Evolutionary conservation across 352 stramenopile genomes (phyloP), one percentile per base, ranked within the genome.

Genomic region (Pythium sukuiense): DNA sequence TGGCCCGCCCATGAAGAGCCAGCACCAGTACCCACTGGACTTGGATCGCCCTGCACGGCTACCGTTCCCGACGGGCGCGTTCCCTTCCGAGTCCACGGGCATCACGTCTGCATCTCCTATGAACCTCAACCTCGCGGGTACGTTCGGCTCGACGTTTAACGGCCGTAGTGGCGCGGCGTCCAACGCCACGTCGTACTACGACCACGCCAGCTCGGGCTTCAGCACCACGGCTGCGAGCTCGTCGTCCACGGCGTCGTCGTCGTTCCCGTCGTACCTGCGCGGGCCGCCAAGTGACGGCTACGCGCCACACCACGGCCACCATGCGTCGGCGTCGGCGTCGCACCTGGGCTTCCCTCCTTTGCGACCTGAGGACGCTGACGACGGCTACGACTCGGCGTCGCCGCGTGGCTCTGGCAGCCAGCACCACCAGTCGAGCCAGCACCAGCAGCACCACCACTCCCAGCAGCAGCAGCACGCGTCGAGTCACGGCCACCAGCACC

Each of bases 11-110:
- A 20, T 56, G 16, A 59, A 66, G 52, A 54, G 24, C 60, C 49
- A 67, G 2, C 39, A 48, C 39, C 39, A 48, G 39, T 48, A 48
- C 39, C 16, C 35, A 1, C 26, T 59, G 29, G 50, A 58, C 43
- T 27, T 72, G 50, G 76, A 88, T 39, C 74, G 86, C 3, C 75
- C 76, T 0, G 75, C 79, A 14, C 68, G 77, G 9, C 65, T 90
- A 20, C 77, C 80, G 24, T 89, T 89, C 66, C 81, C 77, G 9
- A 89, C 81, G 20, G 73, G 76, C 27, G 70, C 81, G 1, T 88
- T 89, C 64, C 81, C 81, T 33, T 87, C 77, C 27, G 81, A 88
- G 60, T 72, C 69, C 27, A 72, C 39, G 39, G 39, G 39, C 18
- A 48, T 76, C 37, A 50, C 58, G 20, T 45, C 55, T 14, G 59